Base-by-base conservation (phyloP, 2,329 filamentous ascomycete species). In the Escovopsis sp. region DNA sequence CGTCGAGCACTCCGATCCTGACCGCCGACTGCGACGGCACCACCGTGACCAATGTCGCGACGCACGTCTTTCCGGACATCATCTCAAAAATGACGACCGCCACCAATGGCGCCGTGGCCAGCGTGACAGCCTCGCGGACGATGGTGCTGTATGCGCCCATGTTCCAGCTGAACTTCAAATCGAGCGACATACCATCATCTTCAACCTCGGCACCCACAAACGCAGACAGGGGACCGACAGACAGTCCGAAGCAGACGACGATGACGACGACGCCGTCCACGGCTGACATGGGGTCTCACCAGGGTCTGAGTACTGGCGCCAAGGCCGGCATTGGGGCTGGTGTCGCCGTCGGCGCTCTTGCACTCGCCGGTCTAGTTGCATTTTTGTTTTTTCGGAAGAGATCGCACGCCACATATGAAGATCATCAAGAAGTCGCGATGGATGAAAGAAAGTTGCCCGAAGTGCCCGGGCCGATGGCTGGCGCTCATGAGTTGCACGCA, bases 111-210 rank as follows among this genome's bases (percentile, higher is more conserved):
- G 35, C n/a, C n/a, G n/a, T 30, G 23, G 23, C 23, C 23, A 39
- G 6, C 38, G 7, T 10, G n/a, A 30, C 32, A 12, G 33, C 45
- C 19, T 35, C 47, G 38, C 38, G 15, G 11, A 38, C 43, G 6
- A 41, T 55, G 12, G 41, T 44, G 2, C 12, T 59, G 2, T 51
- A 40, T 11, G 57, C 56, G 12, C 55, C 57, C 4, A 45, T 60
- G 36, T 52, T 59, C 47, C 58, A 60, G 47, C 51, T 60, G 40
- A 51, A 53, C 36, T 49, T 45, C 40, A 48, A 52, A 34, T 39
- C 48, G 6, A 45, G 45, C 15, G 56, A 59, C 34, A 12, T 56
- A 3, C 38, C 48, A 7, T 36, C 47, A 3, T 44, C 49, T 4
- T 19, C 49, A 8, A 23, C 23, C 23, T 23, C 23, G 4, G 23